Evolutionary conservation across 2,329 filamentous ascomycete genomes (phyloP).

Genomic region (Pyricularia sp.): DNA sequence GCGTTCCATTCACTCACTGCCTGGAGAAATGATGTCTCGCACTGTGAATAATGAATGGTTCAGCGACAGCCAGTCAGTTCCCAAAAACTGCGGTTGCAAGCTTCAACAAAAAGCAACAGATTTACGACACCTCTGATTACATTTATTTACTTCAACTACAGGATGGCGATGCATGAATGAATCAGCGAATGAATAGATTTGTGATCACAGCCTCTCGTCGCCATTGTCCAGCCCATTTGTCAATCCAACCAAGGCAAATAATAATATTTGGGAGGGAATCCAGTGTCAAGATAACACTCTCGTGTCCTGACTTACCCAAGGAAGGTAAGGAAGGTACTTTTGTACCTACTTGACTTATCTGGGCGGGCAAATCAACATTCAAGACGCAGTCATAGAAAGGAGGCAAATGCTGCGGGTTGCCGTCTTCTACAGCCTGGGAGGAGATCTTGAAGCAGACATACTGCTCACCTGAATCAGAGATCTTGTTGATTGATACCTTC

Average conservation of each 20-base stretch:
- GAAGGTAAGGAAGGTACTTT: too few species aligned
- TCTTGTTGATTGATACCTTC: not conserved
- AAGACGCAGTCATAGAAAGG: not conserved
- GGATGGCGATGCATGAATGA: not conserved
- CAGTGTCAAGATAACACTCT: not conserved
- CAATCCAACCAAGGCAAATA: too few species aligned
- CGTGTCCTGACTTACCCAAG: not conserved
- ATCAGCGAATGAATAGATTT: not conserved
- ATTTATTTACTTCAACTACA: too few species aligned
- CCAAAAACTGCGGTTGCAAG: not conserved
- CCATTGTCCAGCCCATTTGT: not conserved
- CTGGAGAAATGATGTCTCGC: not conserved
- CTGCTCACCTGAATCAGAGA: not conserved
- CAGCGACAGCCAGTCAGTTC: not conserved
- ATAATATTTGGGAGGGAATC: not conserved
- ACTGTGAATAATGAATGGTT: not conserved
- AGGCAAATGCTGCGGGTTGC: constrained; percentile 3
- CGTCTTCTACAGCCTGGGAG: not conserved
- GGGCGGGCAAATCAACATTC: not conserved
- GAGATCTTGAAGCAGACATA: not conserved
- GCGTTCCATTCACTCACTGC: not conserved
- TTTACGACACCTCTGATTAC: too few species aligned
- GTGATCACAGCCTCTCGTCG: not conserved
- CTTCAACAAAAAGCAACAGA: not conserved
- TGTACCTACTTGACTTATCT: not conserved